Percentiles rank a stretch among this genome's conserved stretches.
Conservation (phyloP, 768 basidiomycete species). For the Suillus cothurnatus region DNA sequence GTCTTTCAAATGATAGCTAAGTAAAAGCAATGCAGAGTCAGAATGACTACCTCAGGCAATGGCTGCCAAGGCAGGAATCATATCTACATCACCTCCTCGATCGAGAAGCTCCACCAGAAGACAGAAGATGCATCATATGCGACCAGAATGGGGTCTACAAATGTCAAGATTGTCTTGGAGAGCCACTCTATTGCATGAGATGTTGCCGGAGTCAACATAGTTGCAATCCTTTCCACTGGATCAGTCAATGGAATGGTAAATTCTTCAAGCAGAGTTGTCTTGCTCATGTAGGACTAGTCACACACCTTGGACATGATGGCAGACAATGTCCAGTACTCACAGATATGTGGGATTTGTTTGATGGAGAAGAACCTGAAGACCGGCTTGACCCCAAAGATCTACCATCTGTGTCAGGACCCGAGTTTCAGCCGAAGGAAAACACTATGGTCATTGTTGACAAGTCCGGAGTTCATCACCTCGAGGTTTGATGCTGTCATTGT, state of each 20-base stretch:
- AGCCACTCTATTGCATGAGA: background rate
- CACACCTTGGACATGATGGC: too few species aligned
- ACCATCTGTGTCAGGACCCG: background rate
- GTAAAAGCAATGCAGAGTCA: too few species aligned
- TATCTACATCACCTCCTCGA: too few species aligned
- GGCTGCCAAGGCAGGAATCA: too few species aligned
- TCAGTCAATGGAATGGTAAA: background rate
- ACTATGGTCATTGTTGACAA: background rate
- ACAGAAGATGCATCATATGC: background rate
- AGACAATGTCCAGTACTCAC: too few species aligned
- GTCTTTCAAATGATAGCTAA: too few species aligned
- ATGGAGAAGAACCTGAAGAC: background rate
- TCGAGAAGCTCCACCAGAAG: background rate
- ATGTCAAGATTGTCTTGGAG: background rate
- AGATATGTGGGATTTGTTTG: background rate
- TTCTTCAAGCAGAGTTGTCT: background rate
- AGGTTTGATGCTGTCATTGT: background rate
- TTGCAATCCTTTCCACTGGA: background rate
- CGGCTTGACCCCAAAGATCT: background rate
- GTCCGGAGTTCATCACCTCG: background rate
- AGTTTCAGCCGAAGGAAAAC: background rate
- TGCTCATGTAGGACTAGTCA: background rate
- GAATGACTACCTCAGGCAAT: too few species aligned
- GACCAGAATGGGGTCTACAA: background rate
- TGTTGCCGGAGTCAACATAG: background rate